A percentile compares a stretch with the other conserved stretches of the same genome.
Evolutionary conservation across 2,329 filamentous ascomycete species (phyloP).

Genomic region (Biscogniauxia mediterranea): DNA sequence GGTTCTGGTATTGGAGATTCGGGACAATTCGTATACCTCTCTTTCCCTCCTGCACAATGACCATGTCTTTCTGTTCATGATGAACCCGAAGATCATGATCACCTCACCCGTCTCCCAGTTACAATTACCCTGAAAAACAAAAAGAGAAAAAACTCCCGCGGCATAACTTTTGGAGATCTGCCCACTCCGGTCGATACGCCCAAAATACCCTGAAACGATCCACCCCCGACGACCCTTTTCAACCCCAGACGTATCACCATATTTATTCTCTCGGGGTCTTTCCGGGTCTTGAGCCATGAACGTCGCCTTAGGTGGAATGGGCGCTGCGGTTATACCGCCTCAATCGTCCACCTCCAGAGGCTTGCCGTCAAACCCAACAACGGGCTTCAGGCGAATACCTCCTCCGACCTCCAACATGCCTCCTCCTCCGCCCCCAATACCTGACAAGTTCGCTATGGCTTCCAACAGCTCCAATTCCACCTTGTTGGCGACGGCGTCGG

Average conservation of each 20-base stretch:
- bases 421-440: conserved; percentile 45
- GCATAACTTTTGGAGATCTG: conserved; percentile 15
- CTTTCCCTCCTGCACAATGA: background rate
- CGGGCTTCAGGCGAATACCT: conserved; percentile 29
- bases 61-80: conserved; percentile 11
- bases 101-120: conserved; percentile 11
- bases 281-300: conserved; percentile 21
- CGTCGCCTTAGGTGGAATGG: conserved; percentile 31
- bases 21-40: conserved; percentile 1
- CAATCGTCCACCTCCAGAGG: conserved; percentile 30
- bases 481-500: conserved; percentile 48
- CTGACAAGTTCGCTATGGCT: conserved; percentile 42
- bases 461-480: conserved; percentile 38
- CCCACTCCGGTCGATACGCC: conserved; percentile 13
- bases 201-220: conserved; percentile 19
- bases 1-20: background rate
- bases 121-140: conserved; percentile 19
- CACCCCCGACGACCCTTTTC: conserved; percentile 11
- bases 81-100: conserved; percentile 14
- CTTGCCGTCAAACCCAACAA: conserved; percentile 27
- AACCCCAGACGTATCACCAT: conserved; percentile 11
- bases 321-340: conserved; percentile 28
- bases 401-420: conserved; percentile 35
- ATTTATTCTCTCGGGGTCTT: conserved; percentile 3
- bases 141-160: too few species aligned